These are phyloP conservation scores for Salix caprea DNA, from an alignment of 345 rosid species.

Conservation along the genomic window DNA sequence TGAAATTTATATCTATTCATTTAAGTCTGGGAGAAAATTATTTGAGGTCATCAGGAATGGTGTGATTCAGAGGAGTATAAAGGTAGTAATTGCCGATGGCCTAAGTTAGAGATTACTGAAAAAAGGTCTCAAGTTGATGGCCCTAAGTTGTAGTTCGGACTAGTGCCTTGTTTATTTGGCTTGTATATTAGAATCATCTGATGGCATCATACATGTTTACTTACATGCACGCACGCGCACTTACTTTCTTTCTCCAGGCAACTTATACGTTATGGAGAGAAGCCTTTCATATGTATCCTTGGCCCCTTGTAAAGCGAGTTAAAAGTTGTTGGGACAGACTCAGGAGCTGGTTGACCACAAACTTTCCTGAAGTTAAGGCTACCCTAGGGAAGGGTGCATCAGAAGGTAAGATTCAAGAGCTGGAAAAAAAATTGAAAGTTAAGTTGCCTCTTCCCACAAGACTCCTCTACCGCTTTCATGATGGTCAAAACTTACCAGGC, in stretches of 20 bases:
- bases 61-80: background rate
- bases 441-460: conserved; percentile 75
- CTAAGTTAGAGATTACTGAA: background rate
- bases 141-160: background rate
- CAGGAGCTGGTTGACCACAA: conserved; percentile 49
- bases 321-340: conserved; percentile 73
- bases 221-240: background rate
- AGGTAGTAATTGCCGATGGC: background rate
- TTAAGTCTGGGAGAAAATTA: background rate
- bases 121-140: background rate
- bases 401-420: conserved; percentile 51
- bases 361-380: conserved; percentile 67
- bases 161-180: background rate
- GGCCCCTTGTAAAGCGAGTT: conserved; percentile 70
- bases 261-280: conserved; percentile 69
- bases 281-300: conserved; percentile 71
- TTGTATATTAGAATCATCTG: background rate
- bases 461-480: conserved; percentile 71
- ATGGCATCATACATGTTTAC: background rate
- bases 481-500: conserved; percentile 54
- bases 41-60: background rate
- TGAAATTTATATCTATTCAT: background rate
- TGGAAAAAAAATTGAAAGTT: conserved; percentile 48
- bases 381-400: conserved; percentile 75
- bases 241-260: conserved; percentile 26